Base-by-base conservation (phyloP, 805 yeast species). In the Debaryomyces tyrocola region DNA sequence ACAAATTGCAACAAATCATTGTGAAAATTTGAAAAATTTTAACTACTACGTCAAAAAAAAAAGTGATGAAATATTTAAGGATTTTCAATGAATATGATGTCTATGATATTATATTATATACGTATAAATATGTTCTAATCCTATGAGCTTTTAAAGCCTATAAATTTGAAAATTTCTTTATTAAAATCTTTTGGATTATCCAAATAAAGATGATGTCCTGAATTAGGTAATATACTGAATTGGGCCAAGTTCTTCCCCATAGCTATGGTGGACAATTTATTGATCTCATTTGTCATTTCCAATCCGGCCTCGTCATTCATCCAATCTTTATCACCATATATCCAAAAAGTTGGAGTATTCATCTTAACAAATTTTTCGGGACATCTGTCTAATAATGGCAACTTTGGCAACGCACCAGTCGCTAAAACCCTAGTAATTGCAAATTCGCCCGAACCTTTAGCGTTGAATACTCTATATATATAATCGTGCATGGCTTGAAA, bases 321-420 rank as follows among this genome's bases (percentile, higher is more conserved):
- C 90, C 90, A 84, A 60, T 84, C 90, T 33, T 63, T 67, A 48
- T 83, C 87, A 8, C 90, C 90, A 55, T 84, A 84, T 20, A 83
- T 50, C 84, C 86, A 82, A 27, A 82, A 60, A 1, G 81, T 70
- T 3, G 81, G 81, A 12, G 78, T 52, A 48, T 57, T 41, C 73
- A 62, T 40, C 52, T 66, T 12, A 71, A 82, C 53, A 74, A 62
- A 64, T 48, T 52, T 58, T 35, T 62, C 57, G 1, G 78, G 78
- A 41, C 73, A 61, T 54, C 88, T 70, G 51, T 79, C 83, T 28
- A 79, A 51, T 37, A 84, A 60, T 2, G 90, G 89, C 34, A 79
- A 59, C 51, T 77, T 74, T 0, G 87, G 69, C 31, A 70, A 78
- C 0, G 83, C 83, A 10, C 84, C 85, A 6, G 82, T 79, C 0